Evolutionary conservation across 2,329 filamentous ascomycete genomes (phyloP), one percentile per base, ranked within the genome.

Genomic region (Fusarium stilboides): DNA sequence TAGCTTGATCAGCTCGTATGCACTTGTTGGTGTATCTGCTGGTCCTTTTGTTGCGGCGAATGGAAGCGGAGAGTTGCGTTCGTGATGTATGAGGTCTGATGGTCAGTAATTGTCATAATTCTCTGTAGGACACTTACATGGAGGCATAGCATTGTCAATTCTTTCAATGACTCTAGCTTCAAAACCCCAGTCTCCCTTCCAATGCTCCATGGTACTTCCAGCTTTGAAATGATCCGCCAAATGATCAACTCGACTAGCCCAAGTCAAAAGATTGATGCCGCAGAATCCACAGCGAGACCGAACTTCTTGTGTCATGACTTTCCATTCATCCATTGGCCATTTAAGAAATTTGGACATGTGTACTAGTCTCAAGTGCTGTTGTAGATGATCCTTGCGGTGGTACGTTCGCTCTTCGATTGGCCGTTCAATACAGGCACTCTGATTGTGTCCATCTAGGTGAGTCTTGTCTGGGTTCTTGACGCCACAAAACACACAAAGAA

Each of bases 101-200:
- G 6, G 43, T 57, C 24, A 63, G 63, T 8, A 40, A 15, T 3
- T 4, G 15, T 12, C 1, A 8, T 3, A 5, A 8, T 3, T 4
- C 0, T 7, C 3, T 4, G 12, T 6, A 4, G 2, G 1, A 9
- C 7, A 39, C 76, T 37, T 72, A 81, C 80, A 82, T 8, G 81
- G 80, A 15, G 80, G 80, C 56, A 83, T 81, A 22, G 80, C 78
- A 46, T 82, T 82, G 54, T 82, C 81, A n/a, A 83, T 73, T 44
- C 79, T 76, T 20, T 79, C 76, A 22, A 80, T 67, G 10, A 83
- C 74, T 2, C 77, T 73, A 1, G 74, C 67, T 14, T 82, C 81
- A 44, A 83, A 82, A 7, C 81, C 81, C 80, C 81, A 82, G 45
- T 82, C 80, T 19, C 81, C 81, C 51, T 81, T 78, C 81, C 81